A percentile compares a stretch with the other conserved stretches of the same genome.
Evolutionary conservation across 495 filamentous ascomycete genomes (phyloP).

Genomic region (Opeltia flavorubescens): DNA sequence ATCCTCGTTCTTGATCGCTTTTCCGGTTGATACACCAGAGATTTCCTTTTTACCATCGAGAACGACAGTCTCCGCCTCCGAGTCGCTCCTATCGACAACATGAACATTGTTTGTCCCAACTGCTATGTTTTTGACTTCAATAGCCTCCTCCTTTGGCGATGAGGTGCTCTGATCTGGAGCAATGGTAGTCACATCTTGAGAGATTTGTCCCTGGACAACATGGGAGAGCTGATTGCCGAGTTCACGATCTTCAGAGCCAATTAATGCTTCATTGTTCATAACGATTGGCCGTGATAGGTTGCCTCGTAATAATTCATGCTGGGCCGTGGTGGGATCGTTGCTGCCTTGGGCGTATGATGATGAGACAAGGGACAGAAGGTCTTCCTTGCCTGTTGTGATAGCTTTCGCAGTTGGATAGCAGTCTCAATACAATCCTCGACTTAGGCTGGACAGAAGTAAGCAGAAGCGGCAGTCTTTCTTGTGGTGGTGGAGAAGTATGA

Average conservation of each 20-base stretch:
- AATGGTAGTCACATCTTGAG: not conserved
- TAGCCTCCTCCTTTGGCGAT: not conserved
- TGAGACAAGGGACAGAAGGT: not conserved
- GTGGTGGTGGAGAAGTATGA: not conserved
- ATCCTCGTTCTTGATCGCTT: constrained; percentile 57
- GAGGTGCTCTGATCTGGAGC: not conserved
- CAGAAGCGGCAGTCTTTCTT: too few species aligned
- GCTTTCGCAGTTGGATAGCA: not conserved
- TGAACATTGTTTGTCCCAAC: not conserved
- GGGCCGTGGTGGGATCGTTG: constrained; percentile 1
- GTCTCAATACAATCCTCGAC: not conserved
- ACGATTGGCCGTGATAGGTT: not conserved
- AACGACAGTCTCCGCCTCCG: constrained; percentile 71
- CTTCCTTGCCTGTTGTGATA: not conserved
- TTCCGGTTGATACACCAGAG: constrained; percentile 53
- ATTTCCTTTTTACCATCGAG: constrained; percentile 57
- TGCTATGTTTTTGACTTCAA: not conserved
- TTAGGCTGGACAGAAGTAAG: too few species aligned
- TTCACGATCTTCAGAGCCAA: not conserved
- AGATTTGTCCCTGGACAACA: too few species aligned
- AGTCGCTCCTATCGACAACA: constrained; percentile 40
- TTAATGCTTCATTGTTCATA: constrained; percentile 1
- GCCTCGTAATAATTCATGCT: not conserved
- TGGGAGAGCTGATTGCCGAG: not conserved
- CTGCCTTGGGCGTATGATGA: not conserved